Evolutionary conservation across 495 filamentous ascomycete genomes (phyloP).

Genomic region (Cenococcum geophilum): DNA sequence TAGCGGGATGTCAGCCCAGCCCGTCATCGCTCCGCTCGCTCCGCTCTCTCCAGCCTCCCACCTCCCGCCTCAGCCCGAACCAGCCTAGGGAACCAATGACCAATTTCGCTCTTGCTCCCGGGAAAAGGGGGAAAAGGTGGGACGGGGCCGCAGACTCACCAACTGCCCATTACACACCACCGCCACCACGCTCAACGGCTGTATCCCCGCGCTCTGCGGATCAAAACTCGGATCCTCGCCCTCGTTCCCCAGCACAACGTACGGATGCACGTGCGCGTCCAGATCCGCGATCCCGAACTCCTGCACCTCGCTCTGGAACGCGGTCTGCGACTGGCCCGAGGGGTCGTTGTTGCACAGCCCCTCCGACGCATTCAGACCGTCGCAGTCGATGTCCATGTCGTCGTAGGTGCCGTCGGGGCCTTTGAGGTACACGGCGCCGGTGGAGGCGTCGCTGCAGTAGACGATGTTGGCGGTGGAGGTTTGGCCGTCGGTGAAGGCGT

Average conservation of each 20-base stretch:
- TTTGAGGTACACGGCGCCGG: slow-evolving; percentile 11
- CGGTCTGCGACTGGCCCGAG: slow-evolving; percentile 50
- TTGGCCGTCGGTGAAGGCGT: slow-evolving; percentile 14
- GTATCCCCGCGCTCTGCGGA: slow-evolving; percentile 47
- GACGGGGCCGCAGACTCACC: slow-evolving; percentile 35
- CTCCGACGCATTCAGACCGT: slow-evolving; percentile 48
- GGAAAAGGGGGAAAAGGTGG: neutral
- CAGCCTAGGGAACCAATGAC: too few relatives aligned
- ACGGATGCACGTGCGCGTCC: slow-evolving; percentile 56
- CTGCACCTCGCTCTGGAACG: slow-evolving; percentile 47
- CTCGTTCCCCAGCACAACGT: slow-evolving; percentile 60
- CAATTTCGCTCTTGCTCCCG: too few relatives aligned
- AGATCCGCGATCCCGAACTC: slow-evolving; percentile 50
- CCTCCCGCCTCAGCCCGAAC: too few relatives aligned
- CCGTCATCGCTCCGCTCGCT: too few relatives aligned
- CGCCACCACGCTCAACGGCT: slow-evolving; percentile 57
- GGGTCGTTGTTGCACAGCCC: slow-evolving; percentile 49
- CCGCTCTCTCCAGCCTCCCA: too few relatives aligned
- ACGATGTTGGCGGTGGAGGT: slow-evolving; percentile 7
- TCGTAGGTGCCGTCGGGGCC: slow-evolving; percentile 50
- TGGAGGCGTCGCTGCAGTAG: slow-evolving; percentile 25
- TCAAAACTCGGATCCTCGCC: slow-evolving; percentile 42
- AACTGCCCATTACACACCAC: slow-evolving; percentile 55
- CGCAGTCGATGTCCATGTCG: slow-evolving; percentile 66
- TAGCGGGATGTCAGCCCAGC: slow-evolving; percentile 23